Evolutionary conservation across 2,329 filamentous ascomycete genomes (phyloP).

Genomic region (Knufia fluminis): DNA sequence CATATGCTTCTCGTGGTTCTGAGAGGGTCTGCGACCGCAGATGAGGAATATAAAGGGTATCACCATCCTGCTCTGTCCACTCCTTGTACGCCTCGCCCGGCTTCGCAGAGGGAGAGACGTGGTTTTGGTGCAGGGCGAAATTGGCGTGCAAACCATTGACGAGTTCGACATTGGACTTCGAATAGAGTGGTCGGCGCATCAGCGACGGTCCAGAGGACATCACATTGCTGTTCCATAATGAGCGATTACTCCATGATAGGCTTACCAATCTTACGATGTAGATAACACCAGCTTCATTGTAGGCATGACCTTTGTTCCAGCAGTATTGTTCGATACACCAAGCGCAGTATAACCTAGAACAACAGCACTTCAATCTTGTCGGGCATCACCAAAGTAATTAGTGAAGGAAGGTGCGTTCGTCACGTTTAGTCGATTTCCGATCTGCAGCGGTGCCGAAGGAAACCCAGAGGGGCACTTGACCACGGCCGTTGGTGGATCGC

Average conservation of each 20-base stretch:
- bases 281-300: conserved; percentile 71
- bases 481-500: neutral
- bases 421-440: neutral
- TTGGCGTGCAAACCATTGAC: conserved; percentile 79
- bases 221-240: conserved; percentile 54
- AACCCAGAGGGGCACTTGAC: neutral
- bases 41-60: conserved; percentile 64
- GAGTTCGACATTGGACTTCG: conserved; percentile 87
- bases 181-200: conserved; percentile 65
- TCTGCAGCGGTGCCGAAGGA: neutral
- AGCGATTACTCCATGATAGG: neutral
- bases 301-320: conserved; percentile 24
- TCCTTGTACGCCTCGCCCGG: conserved; percentile 22
- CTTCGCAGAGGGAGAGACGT: conserved; percentile 23
- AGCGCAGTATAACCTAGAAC: no score
- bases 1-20: conserved; percentile 78
- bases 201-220: conserved; percentile 76
- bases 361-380: no score
- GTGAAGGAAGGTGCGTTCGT: neutral
- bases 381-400: neutral
- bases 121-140: conserved; percentile 64
- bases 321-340: conserved; percentile 27
- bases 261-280: conserved; percentile 54
- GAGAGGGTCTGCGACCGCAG: conserved; percentile 63
- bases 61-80: conserved; percentile 61